Percentiles rank a stretch among this genome's conserved stretches.
These are phyloP conservation scores for Cryptococcus deneoformans DNA, from an alignment of 1,284 basidiomycete species.

Conservation along the genomic window DNA sequence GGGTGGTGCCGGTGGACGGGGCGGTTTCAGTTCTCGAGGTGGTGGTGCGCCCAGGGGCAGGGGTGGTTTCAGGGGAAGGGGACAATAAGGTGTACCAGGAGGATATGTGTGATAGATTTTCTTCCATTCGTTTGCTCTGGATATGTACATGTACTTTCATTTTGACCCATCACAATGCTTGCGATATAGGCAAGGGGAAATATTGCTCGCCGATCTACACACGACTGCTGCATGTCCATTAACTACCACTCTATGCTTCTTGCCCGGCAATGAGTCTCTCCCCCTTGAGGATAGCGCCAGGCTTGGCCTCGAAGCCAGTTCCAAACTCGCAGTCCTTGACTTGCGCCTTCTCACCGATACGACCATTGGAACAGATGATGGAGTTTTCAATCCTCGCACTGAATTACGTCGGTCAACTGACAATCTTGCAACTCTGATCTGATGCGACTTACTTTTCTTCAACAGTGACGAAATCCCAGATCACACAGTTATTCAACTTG, in stretches of 20 bases:
- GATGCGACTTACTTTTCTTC: constrained; percentile 48
- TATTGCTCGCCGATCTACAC: too few species aligned
- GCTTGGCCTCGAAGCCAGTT: constrained; percentile 75
- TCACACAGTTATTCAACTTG: constrained; percentile 78
- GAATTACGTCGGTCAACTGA: constrained; percentile 7
- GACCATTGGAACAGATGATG: constrained; percentile 78
- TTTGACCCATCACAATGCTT: too few species aligned
- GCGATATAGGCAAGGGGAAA: too few species aligned
- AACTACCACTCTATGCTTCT: constrained; percentile 24
- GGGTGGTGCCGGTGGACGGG: constrained; percentile 28
- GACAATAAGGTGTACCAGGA: constrained; percentile 6
- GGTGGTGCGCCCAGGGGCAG: constrained; percentile 10
- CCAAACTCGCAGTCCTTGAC: constrained; percentile 83
- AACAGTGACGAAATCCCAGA: constrained; percentile 86
- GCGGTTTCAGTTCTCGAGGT: constrained; percentile 27
- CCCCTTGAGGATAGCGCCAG: constrained; percentile 61
- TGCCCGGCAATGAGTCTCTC: constrained; percentile 59
- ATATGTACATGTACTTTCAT: constrained; percentile 4
- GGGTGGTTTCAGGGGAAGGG: constrained; percentile 10
- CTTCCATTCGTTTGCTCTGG: neutral
- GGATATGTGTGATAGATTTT: neutral
- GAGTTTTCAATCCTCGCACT: constrained; percentile 88
- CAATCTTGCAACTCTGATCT: neutral
- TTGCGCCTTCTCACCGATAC: constrained; percentile 73
- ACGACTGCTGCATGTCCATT: neutral